Base-by-base conservation (phyloP, 2,329 filamentous ascomycete species). In the Pleoardoris graminearum region DNA sequence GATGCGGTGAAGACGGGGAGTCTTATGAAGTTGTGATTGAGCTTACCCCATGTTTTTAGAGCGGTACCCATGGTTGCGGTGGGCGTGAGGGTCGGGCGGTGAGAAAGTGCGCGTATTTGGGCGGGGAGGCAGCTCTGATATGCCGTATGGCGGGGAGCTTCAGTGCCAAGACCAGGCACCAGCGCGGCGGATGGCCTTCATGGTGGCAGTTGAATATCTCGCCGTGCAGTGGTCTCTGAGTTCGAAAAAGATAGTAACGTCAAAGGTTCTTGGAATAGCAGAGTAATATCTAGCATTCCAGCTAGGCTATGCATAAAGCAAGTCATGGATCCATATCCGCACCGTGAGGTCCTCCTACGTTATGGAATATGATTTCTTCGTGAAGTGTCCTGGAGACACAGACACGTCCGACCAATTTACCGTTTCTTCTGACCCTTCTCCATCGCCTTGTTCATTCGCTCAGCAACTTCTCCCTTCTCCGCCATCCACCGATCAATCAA, bases 401-500 rank as follows among this genome's bases (percentile, higher is more conserved):
- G 43, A n/a, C 25, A n/a, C 21, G 46, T 25, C 22, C 48, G 37
- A 16, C 39, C 43, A 22, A 3, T 36, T 58, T 57, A 62, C 39
- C 48, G 48, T 53, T 50, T 54, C 54, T 54, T 51, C 46, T 64
- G 59, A 47, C 63, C 62, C 46, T 66, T 59, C 63, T 64, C 66
- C 50, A 63, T 67, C 44, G 59, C 41, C 39, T 64, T 59, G 47
- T 97, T 97, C 87, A 96, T 92, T 57, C 84, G 86, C 50, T 94
- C 89, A 10, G 90, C 93, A 76, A 97, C 92, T 68, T 87, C 83
- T 3, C 86, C 88, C 83, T 94, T 94, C 58, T 88, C 82, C 68
- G 85, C 85, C 88, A 97, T 92, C 91, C 92, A 97, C 49, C 94
- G 82, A 70, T 91, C 88, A 48, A 97, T 86, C 50, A 99, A 80